A percentile compares a stretch with the other conserved stretches of the same genome.
phyloP scores from a whole-genome alignment of 1,284 basidiomycete genomes.

The Apiotrichum veenhuisii region DNA sequence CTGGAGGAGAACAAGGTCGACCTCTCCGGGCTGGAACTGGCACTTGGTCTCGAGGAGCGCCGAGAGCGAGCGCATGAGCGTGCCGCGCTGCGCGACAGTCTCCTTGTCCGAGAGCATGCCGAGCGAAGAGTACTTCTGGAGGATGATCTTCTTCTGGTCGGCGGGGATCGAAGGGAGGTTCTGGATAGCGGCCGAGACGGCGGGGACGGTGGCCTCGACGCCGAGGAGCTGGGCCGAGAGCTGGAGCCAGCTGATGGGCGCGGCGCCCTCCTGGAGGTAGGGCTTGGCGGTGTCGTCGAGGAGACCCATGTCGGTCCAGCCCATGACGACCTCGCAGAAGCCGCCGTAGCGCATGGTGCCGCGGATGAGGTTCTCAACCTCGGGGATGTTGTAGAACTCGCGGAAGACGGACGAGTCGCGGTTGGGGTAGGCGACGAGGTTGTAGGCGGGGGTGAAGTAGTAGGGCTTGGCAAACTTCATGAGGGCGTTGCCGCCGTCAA shows the following conservation, averaged over 20 bases:
- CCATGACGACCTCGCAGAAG: conserved; percentile 94
- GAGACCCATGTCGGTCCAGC: conserved; percentile 84
- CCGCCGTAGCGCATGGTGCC: conserved; percentile 96
- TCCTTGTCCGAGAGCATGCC: conserved; percentile 76
- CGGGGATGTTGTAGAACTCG: conserved; percentile 82
- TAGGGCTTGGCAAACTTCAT: conserved; percentile 88
- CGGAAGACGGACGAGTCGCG: conserved; percentile 88
- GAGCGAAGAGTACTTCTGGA: conserved; percentile 87
- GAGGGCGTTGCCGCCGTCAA: conserved; percentile 63
- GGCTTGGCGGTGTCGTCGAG: conserved; percentile 71
- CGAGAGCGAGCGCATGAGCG: conserved; percentile 92
- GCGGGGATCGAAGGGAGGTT: conserved; percentile 67
- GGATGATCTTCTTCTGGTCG: conserved; percentile 69
- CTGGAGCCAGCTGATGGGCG: conserved; percentile 69
- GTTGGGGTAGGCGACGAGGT: conserved; percentile 97
- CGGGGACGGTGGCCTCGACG: conserved; percentile 66
- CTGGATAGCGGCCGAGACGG: conserved; percentile 69
- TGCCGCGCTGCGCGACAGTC: conserved; percentile 64
- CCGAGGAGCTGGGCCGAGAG: conserved; percentile 76
- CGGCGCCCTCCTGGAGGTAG: conserved; percentile 64
- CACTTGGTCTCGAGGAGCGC: conserved; percentile 85
- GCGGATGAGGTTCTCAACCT: conserved; percentile 86
- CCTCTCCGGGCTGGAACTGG: conserved; percentile 84
- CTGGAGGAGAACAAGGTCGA: conserved; percentile 95
- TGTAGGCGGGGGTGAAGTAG: conserved; percentile 92